phyloP scores from a whole-genome alignment of 495 filamentous ascomycete genomes.

The Penicillium roqueforti region DNA sequence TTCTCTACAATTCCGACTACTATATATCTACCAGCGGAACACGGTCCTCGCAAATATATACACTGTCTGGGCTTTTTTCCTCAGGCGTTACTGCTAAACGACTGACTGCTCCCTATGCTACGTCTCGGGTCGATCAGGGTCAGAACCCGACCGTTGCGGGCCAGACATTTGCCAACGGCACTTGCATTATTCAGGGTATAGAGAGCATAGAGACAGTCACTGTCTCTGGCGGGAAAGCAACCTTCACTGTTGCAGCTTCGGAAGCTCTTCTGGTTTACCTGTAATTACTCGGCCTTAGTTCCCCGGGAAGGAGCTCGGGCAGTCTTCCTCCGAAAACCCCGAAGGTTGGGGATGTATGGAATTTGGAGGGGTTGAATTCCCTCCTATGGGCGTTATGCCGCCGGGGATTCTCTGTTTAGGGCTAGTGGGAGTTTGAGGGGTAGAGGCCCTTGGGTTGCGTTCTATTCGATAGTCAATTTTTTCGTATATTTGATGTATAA shows the following conservation, averaged over 20 bases:
- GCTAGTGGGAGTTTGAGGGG: not conserved
- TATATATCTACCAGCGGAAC: slow-evolving; percentile 38
- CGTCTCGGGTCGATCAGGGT: slow-evolving; percentile 47
- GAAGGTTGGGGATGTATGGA: not conserved
- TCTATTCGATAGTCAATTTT: not conserved
- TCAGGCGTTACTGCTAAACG: slow-evolving; percentile 46
- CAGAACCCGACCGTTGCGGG: slow-evolving; percentile 47
- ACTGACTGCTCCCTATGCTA: slow-evolving; percentile 49
- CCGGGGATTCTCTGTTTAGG: slow-evolving; percentile 7
- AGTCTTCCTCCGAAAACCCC: not conserved
- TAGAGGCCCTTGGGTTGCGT: not conserved
- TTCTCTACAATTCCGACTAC: slow-evolving; percentile 59
- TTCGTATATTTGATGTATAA: not conserved
- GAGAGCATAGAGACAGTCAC: slow-evolving; percentile 38
- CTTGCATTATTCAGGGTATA: slow-evolving; percentile 44
- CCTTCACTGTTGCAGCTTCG: slow-evolving; percentile 46
- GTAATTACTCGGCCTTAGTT: slow-evolving; percentile 9
- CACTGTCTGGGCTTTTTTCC: slow-evolving; percentile 39
- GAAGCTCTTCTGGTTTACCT: slow-evolving; percentile 56
- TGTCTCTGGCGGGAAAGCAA: slow-evolving; percentile 41
- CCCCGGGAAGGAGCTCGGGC: not conserved
- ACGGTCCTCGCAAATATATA: slow-evolving; percentile 42
- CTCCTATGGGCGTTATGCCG: not conserved
- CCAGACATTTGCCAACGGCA: slow-evolving; percentile 50
- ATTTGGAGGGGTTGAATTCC: not conserved